phyloP scores from a whole-genome alignment of 2,329 filamentous ascomycete genomes.

The Cephalotrichum gorgonifer region DNA sequence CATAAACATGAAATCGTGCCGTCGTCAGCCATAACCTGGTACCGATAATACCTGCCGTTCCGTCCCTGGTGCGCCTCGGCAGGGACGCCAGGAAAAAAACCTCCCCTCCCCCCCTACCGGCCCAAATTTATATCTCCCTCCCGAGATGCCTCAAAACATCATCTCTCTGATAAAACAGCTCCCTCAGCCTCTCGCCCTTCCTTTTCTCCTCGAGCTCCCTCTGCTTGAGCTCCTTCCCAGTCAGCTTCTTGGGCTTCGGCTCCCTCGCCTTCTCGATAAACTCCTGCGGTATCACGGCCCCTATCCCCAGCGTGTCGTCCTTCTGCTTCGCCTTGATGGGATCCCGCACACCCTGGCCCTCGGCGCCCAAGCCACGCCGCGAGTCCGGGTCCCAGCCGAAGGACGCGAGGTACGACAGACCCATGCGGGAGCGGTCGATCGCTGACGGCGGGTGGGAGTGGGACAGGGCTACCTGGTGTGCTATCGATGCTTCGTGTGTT shows the following conservation, averaged over 20 bases:
- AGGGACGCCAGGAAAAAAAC: neutral
- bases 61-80: too few relatives aligned
- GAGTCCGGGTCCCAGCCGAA: constrained; percentile 70
- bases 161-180: constrained; percentile 64
- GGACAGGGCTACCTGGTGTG: constrained; percentile 59
- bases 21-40: too few relatives aligned
- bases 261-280: constrained; percentile 27
- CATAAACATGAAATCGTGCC: too few relatives aligned
- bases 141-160: constrained; percentile 68
- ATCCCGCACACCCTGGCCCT: constrained; percentile 61
- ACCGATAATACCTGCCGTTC: too few relatives aligned
- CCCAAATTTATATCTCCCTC: constrained; percentile 9
- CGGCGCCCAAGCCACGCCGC: constrained; percentile 59
- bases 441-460: constrained; percentile 66
- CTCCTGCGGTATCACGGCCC: constrained; percentile 35
- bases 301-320: constrained; percentile 65
- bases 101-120: neutral
- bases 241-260: constrained; percentile 40
- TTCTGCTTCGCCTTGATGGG: constrained; percentile 67
- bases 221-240: constrained; percentile 60
- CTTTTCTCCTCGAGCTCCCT: constrained; percentile 50
- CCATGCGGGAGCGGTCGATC: constrained; percentile 60
- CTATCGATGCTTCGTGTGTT: constrained; percentile 50
- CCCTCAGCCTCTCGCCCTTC: constrained; percentile 52
- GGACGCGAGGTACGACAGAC: constrained; percentile 52